phyloP scores from a whole-genome alignment of 352 stramenopile species.

The Phytopythium delawarense region DNA sequence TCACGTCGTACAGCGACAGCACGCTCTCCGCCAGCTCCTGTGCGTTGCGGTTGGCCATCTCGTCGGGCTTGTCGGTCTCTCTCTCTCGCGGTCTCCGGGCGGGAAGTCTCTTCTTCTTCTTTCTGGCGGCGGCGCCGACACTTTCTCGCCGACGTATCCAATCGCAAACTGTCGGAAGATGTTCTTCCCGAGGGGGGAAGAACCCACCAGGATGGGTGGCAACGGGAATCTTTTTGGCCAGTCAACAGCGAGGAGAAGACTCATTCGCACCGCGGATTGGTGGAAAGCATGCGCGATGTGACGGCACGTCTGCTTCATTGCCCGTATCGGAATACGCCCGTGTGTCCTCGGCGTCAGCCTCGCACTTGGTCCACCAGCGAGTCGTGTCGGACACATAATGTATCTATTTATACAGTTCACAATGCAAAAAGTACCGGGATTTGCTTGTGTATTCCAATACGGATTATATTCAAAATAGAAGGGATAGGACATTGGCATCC shows the following conservation, averaged over 20 bases:
- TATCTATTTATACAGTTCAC: too few relatives aligned
- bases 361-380: background rate
- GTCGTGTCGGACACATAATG: too few relatives aligned
- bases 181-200: background rate
- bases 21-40: slow-evolving; percentile 78
- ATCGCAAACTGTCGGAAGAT: slow-evolving; percentile 2
- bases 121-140: too few relatives aligned
- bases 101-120: too few relatives aligned
- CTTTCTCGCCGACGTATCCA: background rate
- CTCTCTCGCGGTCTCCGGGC: background rate
- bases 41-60: slow-evolving; percentile 62
- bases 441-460: too few relatives aligned
- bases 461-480: too few relatives aligned
- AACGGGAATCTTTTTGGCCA: background rate
- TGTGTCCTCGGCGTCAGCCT: background rate
- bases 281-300: background rate
- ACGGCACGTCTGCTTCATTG: background rate
- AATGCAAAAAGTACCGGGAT: too few relatives aligned
- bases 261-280: background rate
- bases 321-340: background rate
- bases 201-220: background rate
- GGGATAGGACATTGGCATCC: too few relatives aligned
- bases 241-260: background rate
- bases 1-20: slow-evolving; percentile 82
- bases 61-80: background rate